These are phyloP conservation scores for Penicillium longicatenatum DNA, from an alignment of 495 filamentous ascomycete species.

Conservation along the genomic window DNA sequence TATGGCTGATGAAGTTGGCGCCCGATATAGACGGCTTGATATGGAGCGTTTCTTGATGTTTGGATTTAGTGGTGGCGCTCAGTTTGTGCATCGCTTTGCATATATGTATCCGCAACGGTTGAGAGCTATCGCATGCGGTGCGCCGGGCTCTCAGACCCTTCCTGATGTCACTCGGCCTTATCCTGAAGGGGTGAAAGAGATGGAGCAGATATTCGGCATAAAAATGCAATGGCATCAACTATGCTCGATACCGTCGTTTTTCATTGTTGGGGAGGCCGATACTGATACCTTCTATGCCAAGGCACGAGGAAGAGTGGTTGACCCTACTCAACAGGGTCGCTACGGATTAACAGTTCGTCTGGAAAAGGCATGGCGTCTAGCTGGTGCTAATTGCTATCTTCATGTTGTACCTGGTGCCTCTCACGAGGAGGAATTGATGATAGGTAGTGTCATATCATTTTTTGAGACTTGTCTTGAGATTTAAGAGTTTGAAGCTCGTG, in stretches of 20 bases:
- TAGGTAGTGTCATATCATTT: not conserved
- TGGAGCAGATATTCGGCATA: slow-evolving; percentile 3
- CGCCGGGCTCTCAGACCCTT: slow-evolving; percentile 2
- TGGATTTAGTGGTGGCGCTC: slow-evolving; percentile 6
- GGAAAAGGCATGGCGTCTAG: not conserved
- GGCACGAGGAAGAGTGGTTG: not conserved
- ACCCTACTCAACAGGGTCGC: not conserved
- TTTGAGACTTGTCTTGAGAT: not conserved
- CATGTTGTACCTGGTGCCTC: slow-evolving; percentile 1
- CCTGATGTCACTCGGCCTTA: not conserved
- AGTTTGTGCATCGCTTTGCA: slow-evolving; percentile 8
- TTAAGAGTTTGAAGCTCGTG: no score
- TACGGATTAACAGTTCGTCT: not conserved
- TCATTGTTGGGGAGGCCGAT: slow-evolving; percentile 5
- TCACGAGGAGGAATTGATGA: not conserved
- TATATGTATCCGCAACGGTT: slow-evolving; percentile 2
- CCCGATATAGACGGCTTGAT: not conserved
- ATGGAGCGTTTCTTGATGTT: slow-evolving; percentile 1
- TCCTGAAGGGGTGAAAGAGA: slow-evolving; percentile 4
- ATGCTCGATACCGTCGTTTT: not conserved
- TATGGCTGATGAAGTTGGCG: slow-evolving; percentile 4
- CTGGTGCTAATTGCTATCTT: not conserved
- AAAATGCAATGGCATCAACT: not conserved
- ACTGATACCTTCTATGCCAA: slow-evolving; percentile 4
- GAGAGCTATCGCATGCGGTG: not conserved